Evolutionary conservation across 106 monocot genomes (phyloP), one percentile per base, ranked within the genome.

Genomic region (Acorus calamus): DNA sequence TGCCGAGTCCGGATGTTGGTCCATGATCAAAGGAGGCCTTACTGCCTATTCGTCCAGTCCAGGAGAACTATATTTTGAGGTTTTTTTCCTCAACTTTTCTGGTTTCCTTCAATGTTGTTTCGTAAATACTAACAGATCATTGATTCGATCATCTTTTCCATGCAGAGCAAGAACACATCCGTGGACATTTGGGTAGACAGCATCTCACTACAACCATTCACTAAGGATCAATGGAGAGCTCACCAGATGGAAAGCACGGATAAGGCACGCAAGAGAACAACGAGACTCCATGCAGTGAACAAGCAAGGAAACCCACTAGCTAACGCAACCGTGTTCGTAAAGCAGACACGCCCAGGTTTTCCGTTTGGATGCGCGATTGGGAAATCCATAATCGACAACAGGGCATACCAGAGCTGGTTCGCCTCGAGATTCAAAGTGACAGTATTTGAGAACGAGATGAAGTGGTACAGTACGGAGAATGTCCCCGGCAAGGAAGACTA

Each of bases 401-500:
- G 65, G 2, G 78, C 56, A 2, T 94, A 94, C 66, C 86, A 80
- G 69, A 62, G 57, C 44, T 94, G 86, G 86, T 89, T 84, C 69
- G 61, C 79, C 44, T 81, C 86, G 5, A 78, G 89, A 13, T 94
- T 94, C 81, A 77, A 73, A 0, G 71, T 81, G 5, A 86, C 94
- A 46, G 71, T 73, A 6, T 94, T 89, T 66, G 86, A 75, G 76
- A 83, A 94, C 54, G 94, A 94, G 79, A 94, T 94, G 94, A 94
- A 94, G 75, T 94, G 94, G 94, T 94, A 86, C 71, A 64, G 62
- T 62, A 94, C 65, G 0, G 94, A 89, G 73, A 2, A 0, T 1
- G 28, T 2, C 8, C 64, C 56, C 4, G 83, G 94, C 2, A 13
- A 66, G 3, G 86, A 79, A 62, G 72, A 84, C 70, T 94, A 89